Evolutionary conservation across 768 basidiomycete genomes (phyloP).

Genomic region (Lentinula guzmanii): DNA sequence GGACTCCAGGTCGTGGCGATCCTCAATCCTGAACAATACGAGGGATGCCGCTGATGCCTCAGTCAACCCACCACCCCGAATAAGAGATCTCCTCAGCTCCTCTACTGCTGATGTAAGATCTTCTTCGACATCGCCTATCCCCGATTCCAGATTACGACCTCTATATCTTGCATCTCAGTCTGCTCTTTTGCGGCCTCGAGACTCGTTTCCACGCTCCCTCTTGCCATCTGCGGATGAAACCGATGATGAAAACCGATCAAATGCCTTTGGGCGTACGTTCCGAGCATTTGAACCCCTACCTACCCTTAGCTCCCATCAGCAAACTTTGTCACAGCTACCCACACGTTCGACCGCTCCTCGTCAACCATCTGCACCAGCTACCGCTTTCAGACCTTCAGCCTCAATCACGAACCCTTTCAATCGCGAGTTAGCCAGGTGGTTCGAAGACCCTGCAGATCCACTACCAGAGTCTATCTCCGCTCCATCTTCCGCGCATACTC

Average conservation of each 20-base stretch:
- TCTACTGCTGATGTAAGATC: neutral
- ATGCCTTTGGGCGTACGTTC: neutral
- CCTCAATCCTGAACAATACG: neutral
- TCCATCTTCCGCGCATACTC: too few species aligned
- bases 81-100: neutral
- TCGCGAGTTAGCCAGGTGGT: constrained; percentile 2
- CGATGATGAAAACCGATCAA: neutral
- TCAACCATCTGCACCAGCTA: neutral
- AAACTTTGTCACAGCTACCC: neutral
- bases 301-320: neutral
- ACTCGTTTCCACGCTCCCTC: neutral
- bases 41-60: neutral
- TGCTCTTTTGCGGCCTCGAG: neutral
- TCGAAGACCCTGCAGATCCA: neutral
- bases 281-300: neutral
- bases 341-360: neutral
- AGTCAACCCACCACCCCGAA: neutral
- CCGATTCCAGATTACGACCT: neutral
- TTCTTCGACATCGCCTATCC: neutral
- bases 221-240: neutral
- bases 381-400: neutral
- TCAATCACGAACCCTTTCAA: neutral
- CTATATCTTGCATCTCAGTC: neutral
- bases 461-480: neutral
- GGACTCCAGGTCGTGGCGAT: neutral